Evolutionary conservation across 148 eudicot species (phyloP).

Genomic region (Rhododendron simsii): DNA sequence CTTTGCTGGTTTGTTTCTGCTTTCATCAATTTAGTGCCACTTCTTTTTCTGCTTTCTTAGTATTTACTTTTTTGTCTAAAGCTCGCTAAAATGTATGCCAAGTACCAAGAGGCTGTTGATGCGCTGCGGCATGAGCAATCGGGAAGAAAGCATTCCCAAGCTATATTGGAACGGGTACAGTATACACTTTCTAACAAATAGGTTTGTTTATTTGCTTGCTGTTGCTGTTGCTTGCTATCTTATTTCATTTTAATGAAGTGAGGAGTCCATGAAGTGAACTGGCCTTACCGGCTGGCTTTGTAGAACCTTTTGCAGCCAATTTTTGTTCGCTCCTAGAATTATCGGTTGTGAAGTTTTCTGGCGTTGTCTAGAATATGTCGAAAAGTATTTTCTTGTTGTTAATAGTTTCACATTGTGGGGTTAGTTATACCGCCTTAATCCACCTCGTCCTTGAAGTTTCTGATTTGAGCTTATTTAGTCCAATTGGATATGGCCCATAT

Average conservation of each 20-base stretch:
- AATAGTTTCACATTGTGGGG: not conserved
- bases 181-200: not conserved
- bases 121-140: constrained; percentile 86
- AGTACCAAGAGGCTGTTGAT: constrained; percentile 96
- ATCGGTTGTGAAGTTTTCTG: not conserved
- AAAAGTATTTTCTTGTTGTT: not conserved
- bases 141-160: constrained; percentile 89
- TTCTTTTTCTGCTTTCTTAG: not conserved
- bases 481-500: not conserved
- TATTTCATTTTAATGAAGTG: not conserved
- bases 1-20: not conserved
- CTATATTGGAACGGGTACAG: constrained; percentile 63
- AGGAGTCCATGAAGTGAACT: not conserved
- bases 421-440: not conserved
- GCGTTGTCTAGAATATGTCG: not conserved
- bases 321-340: not conserved
- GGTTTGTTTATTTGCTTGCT: not conserved
- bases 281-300: not conserved
- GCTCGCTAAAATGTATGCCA: constrained; percentile 85
- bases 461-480: not conserved
- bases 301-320: not conserved
- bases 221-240: not conserved
- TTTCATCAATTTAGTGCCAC: not conserved
- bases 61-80: constrained; percentile 10
- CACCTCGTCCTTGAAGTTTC: not conserved